Evolutionary conservation across 208 protist genomes (phyloP), one percentile per base, ranked within the genome.

Genomic region (Trypanosoma cruzi): DNA sequence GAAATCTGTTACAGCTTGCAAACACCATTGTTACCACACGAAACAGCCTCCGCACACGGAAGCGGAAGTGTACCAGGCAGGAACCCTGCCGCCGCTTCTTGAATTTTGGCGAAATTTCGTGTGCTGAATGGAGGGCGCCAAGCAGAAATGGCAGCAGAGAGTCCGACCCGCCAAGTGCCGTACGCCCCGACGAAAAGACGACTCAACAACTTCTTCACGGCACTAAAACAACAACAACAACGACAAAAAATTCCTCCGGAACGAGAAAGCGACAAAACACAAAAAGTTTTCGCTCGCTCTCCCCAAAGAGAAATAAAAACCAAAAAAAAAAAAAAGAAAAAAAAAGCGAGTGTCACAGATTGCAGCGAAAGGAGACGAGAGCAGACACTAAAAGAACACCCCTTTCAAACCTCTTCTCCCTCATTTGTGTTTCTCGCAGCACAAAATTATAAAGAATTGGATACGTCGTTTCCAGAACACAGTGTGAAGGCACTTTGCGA

Each of bases 11-110:
- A 31, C 37, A 1, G 18, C 18, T 11, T 4, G 4, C 36, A 0
- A 64, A 8, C 8, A 32, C 48, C 34, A 34, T 37, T 0, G n/a
- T 28, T 22, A 71, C 20, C 14, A 46, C 20, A 13, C 42, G 42
- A 48, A 57, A 42, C 0, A 28, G 29, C 36, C 34, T 62, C 18
- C 31, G 22, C n/a, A 71, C 24, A 28, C 14, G 53, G 46, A 63
- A 56, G 13, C 66, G 66, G 37, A 64, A 5, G 6, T 26, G 34
- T 36, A 36, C 20, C 22, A 58, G 37, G 31, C 37, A 37, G 53
- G 24, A 37, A 24, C 24, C 48, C 48, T 52, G 37, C 31, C n/a
- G 11, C 3, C 28, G 37, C 24, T 52, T 40, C 20, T 28, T 11
- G 40, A 8, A 7, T 32, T n/a, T 10, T 5, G 18, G 32, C 0